These are phyloP conservation scores for Yarrowia porcina DNA, from an alignment of 805 yeast species.

Conservation along the genomic window DNA sequence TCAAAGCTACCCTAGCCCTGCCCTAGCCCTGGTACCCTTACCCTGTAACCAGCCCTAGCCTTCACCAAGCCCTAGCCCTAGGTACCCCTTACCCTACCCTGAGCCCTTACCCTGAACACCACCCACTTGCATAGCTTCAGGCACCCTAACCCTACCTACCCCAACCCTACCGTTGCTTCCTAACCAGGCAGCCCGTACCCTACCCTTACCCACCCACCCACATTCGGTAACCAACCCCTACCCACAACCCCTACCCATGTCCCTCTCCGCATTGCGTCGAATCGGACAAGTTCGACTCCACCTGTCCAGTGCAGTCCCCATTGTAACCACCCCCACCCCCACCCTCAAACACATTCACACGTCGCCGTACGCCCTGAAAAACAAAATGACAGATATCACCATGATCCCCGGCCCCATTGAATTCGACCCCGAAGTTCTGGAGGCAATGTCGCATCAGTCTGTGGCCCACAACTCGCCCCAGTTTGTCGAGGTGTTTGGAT, in stretches of 20 bases:
- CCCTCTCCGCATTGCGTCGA: slow-evolving; percentile 17
- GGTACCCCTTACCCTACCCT: no score
- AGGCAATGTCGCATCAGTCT: slow-evolving; percentile 78
- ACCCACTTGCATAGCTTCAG: background rate
- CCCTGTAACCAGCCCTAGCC: background rate
- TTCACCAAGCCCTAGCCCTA: background rate
- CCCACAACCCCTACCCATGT: slow-evolving; percentile 20
- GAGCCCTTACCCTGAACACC: no score
- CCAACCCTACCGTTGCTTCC: no score
- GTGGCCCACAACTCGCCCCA: slow-evolving; percentile 89
- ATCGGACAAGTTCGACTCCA: slow-evolving; percentile 14
- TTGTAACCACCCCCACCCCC: slow-evolving; percentile 1
- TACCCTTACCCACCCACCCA: background rate
- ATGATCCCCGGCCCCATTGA: slow-evolving; percentile 87
- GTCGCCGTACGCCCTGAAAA: slow-evolving; percentile 4
- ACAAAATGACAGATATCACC: slow-evolving; percentile 37
- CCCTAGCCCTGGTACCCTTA: background rate
- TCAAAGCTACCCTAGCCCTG: background rate
- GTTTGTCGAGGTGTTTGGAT: slow-evolving; percentile 69
- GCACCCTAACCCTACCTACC: background rate
- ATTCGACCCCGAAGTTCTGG: slow-evolving; percentile 72
- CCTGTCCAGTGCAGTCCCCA: slow-evolving; percentile 24
- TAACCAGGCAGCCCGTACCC: background rate
- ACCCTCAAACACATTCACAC: slow-evolving; percentile 11
- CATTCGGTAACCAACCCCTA: no score